phyloP scores from a whole-genome alignment of 768 basidiomycete genomes.

The Phylloporus sp. region DNA sequence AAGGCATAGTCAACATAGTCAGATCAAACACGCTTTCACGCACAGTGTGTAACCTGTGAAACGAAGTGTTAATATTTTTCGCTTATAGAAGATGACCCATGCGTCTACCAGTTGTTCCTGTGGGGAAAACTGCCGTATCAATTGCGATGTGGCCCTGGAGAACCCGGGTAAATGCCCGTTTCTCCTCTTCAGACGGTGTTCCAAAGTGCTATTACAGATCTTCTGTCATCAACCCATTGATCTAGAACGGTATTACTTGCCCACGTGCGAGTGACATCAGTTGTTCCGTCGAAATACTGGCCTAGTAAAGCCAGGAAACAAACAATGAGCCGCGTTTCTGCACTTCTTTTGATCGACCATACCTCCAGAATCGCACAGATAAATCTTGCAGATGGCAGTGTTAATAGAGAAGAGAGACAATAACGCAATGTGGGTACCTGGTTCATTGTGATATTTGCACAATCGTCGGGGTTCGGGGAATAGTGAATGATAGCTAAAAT shows the following conservation, averaged over 20 bases:
- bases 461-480: constrained; percentile 66
- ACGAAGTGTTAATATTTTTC: background rate
- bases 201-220: constrained; percentile 71
- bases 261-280: constrained; percentile 90
- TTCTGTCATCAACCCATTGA: background rate
- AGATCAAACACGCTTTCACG: constrained; percentile 9
- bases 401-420: constrained; percentile 23
- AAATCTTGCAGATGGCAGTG: constrained; percentile 46
- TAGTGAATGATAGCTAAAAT: constrained; percentile 88
- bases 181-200: constrained; percentile 74
- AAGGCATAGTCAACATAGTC: constrained; percentile 1
- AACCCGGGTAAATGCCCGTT: constrained; percentile 85
- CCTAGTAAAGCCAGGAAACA: constrained; percentile 31
- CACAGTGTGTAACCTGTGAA: constrained; percentile 52
- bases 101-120: constrained; percentile 62
- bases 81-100: background rate
- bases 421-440: constrained; percentile 40
- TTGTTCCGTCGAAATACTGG: constrained; percentile 91
- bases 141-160: constrained; percentile 89
- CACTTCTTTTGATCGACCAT: background rate
- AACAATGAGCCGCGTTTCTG: background rate
- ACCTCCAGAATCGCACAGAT: constrained; percentile 88
- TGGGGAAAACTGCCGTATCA: constrained; percentile 79
- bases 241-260: constrained; percentile 35
- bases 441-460: constrained; percentile 69